phyloP scores from a whole-genome alignment of 495 filamentous ascomycete genomes.

The Emericellopsis terricola region DNA sequence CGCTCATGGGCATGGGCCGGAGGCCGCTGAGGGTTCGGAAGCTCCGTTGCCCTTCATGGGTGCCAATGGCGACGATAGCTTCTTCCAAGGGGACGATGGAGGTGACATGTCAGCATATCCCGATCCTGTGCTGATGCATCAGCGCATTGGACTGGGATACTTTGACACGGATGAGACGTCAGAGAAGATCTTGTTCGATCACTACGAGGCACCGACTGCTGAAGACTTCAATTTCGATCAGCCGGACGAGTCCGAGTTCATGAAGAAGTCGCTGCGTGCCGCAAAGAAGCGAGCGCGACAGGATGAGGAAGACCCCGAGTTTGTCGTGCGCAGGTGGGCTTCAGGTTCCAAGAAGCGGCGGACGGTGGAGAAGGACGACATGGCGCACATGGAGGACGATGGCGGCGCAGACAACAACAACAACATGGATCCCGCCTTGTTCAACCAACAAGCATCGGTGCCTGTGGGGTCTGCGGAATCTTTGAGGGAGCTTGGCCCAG shows the following conservation, averaged over 20 bases:
- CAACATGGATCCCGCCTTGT: constrained; percentile 21
- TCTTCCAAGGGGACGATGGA: too few species aligned
- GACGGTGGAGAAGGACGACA: constrained; percentile 1
- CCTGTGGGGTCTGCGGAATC: too few species aligned
- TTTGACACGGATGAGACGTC: constrained; percentile 34
- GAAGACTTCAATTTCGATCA: constrained; percentile 18
- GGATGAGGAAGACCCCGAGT: constrained; percentile 28
- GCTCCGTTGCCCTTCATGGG: too few species aligned
- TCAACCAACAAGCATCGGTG: constrained; percentile 2
- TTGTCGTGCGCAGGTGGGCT: constrained; percentile 17
- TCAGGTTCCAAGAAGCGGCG: constrained; percentile 17
- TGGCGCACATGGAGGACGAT: constrained; percentile 6
- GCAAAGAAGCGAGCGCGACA: constrained; percentile 28
- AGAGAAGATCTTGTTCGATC: constrained; percentile 30
- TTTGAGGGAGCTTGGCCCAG: too few species aligned
- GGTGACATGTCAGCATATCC: constrained; percentile 26
- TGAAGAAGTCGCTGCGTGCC: constrained; percentile 26
- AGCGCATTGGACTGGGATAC: constrained; percentile 32
- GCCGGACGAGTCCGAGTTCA: constrained; percentile 23
- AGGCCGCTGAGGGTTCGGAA: too few species aligned
- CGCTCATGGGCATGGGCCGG: too few species aligned
- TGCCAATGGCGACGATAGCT: too few species aligned
- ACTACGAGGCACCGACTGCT: constrained; percentile 23
- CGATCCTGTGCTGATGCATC: constrained; percentile 22
- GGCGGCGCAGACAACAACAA: constrained; percentile 12